Evolutionary conservation across 176 grass and related monocot genomes (phyloP), one percentile per base, ranked within the genome.

Genomic region (Elymus sibiricus): DNA sequence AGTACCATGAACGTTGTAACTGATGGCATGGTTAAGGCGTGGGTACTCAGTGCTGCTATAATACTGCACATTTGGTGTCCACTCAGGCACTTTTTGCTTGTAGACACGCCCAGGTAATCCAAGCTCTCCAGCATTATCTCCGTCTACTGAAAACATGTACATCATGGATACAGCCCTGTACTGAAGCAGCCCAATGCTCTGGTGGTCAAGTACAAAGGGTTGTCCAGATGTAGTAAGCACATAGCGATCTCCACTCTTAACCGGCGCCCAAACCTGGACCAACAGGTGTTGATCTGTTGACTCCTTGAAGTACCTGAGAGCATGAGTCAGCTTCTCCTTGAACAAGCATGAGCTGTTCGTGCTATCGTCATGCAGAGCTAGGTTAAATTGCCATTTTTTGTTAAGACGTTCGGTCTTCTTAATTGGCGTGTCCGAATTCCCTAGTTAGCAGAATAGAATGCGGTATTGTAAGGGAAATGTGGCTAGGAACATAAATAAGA

Each of bases 221-320:
- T 99, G 97, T 42, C 92, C 97, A 51, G 97, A 97, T 15, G 97
- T 99, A 51, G 97, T 99, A 68, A 99, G 97, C 37, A 99, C 94
- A 58, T 42, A 94, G 31, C 89, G 87, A 56, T 97, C 83, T 69
- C 94, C 94, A 35, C 78, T 94, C 86, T 89, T 99, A 35, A 99
- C 89, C 1, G 97, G 97, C 74, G 97, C 97, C 97, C 97, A 99
- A 42, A 99, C 97, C 78, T 99, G 97, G 53, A 95, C 93, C 68
- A 95, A 51, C 76, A 95, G 72, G 49, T 95, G 92, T 70, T 98
- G 90, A 89, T 98, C 88, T 37, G 93, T 98, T 58, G 88, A 98
- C 5, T 98, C 96, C 81, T 95, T 98, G 81, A 98, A 94, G 81
- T 89, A 88, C 17, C 96, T 91, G 72, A 98, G 96, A 40, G 96